Evolutionary conservation across 1,284 basidiomycete species (phyloP).

Genomic region (Lignosus rhinocerotis): DNA sequence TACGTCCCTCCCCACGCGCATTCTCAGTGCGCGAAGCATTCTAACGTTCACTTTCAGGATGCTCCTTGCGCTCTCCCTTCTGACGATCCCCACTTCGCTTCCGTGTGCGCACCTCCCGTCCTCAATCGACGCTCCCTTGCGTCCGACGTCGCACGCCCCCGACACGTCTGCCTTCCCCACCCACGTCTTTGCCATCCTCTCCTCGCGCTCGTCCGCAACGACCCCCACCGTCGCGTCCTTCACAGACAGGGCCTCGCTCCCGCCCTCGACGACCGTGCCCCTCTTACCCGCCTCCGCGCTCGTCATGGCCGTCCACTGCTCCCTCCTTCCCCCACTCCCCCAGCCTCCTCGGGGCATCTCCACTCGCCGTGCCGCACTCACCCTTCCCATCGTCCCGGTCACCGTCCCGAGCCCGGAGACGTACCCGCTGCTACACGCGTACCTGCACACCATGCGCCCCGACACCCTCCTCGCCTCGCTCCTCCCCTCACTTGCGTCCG

Average conservation of each 20-base stretch:
- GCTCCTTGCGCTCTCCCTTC: constrained; percentile 28
- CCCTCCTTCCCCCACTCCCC: constrained; percentile 47
- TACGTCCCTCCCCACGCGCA: constrained; percentile 28
- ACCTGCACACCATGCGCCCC: constrained; percentile 64
- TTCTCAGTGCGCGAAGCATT: neutral
- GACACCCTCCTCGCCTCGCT: constrained; percentile 52
- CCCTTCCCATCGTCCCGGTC: constrained; percentile 65
- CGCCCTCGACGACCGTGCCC: constrained; percentile 36
- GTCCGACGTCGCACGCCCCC: constrained; percentile 28
- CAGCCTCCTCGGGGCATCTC: constrained; percentile 38
- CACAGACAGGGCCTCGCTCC: constrained; percentile 24
- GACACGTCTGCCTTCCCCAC: constrained; percentile 47
- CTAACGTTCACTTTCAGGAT: constrained; percentile 20
- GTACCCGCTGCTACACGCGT: constrained; percentile 63
- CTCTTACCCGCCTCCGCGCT: constrained; percentile 59
- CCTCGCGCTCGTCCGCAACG: constrained; percentile 31
- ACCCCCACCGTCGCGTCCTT: constrained; percentile 35
- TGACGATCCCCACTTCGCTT: constrained; percentile 30
- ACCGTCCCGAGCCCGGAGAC: constrained; percentile 67
- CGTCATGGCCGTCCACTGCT: constrained; percentile 55
- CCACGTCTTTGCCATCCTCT: constrained; percentile 55
- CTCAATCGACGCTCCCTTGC: constrained; percentile 31
- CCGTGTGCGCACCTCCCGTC: constrained; percentile 30
- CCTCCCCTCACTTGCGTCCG: constrained; percentile 53
- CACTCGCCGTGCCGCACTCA: constrained; percentile 35